Evolutionary conservation across 306 rosid genomes (phyloP).

Genomic region (Prunus padus): DNA sequence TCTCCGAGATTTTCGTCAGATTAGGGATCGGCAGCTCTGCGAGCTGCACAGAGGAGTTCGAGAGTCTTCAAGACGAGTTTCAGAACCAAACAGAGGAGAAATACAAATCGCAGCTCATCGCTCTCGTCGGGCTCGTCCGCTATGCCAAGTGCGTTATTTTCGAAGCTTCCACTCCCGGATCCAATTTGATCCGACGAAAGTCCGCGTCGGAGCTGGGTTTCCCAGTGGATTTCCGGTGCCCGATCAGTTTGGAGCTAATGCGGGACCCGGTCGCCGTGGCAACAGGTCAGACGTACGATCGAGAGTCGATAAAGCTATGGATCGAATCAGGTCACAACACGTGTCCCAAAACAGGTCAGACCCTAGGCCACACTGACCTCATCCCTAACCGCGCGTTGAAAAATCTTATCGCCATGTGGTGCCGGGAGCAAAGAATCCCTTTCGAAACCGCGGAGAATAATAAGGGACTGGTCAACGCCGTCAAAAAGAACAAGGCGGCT

Average conservation of each 20-base stretch:
- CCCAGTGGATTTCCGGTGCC: slow-evolving; percentile 80
- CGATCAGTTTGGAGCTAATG: slow-evolving; percentile 78
- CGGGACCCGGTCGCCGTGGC: slow-evolving; percentile 87
- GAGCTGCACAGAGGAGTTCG: slow-evolving; percentile 68
- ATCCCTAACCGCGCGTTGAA: slow-evolving; percentile 65
- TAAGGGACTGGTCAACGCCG: slow-evolving; percentile 34
- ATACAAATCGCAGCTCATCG: slow-evolving; percentile 50
- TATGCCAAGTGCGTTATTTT: slow-evolving; percentile 79
- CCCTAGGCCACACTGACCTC: slow-evolving; percentile 58
- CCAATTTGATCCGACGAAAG: slow-evolving; percentile 13
- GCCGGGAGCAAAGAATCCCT: slow-evolving; percentile 67
- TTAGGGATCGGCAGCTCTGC: slow-evolving; percentile 59
- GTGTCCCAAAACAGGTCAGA: slow-evolving; percentile 95
- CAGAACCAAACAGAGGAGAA: slow-evolving; percentile 65
- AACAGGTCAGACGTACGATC: slow-evolving; percentile 95
- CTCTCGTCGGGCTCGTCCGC: slow-evolving; percentile 79
- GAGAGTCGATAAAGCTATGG: slow-evolving; percentile 67
- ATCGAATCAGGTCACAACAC: slow-evolving; percentile 83
- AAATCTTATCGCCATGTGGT: slow-evolving; percentile 77
- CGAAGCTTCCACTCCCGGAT: slow-evolving; percentile 57
- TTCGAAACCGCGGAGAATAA: slow-evolving; percentile 41
- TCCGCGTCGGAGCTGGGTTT: slow-evolving; percentile 37
- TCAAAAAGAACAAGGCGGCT: slow-evolving; percentile 60
- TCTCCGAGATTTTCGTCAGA: slow-evolving; percentile 45
- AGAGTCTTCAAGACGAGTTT: slow-evolving; percentile 67